Evolutionary conservation across 164 flowering plant genomes (phyloP).

Genomic region (Chloranthus sessilifolius): DNA sequence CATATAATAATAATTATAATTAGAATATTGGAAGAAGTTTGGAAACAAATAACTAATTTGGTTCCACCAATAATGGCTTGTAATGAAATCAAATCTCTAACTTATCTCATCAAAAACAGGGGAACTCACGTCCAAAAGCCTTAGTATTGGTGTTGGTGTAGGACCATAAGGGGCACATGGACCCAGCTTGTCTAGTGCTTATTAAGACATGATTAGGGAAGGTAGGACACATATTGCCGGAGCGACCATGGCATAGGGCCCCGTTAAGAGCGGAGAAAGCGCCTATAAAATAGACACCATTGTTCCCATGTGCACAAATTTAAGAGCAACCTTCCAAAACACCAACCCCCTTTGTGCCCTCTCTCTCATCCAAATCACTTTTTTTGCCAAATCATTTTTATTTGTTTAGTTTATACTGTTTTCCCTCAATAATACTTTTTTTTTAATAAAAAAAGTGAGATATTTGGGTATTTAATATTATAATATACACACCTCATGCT

Average conservation of each 20-base stretch:
- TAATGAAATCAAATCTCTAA: not conserved
- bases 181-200: conserved; percentile 52
- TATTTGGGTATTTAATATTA: too few species aligned
- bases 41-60: not conserved
- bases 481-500: too few species aligned
- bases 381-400: too few species aligned
- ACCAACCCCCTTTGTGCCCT: conserved; percentile 37
- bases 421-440: too few species aligned
- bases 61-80: not conserved
- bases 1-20: not conserved
- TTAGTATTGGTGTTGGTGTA: conserved; percentile 13
- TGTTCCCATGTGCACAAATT: conserved; percentile 81
- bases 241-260: conserved; percentile 45
- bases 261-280: conserved; percentile 44
- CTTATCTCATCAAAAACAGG: not conserved
- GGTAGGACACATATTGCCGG: conserved; percentile 57
- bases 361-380: conserved; percentile 5
- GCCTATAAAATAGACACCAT: conserved; percentile 54
- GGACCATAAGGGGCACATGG: conserved; percentile 45
- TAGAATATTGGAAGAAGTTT: not conserved
- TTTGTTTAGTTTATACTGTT: too few species aligned
- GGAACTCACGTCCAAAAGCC: too few species aligned
- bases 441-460: too few species aligned
- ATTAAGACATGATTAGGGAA: conserved; percentile 59
- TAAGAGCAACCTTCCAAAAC: conserved; percentile 68